Evolutionary conservation across 202 grass and related monocot genomes (phyloP).

Genomic region (Panicum hallii): DNA sequence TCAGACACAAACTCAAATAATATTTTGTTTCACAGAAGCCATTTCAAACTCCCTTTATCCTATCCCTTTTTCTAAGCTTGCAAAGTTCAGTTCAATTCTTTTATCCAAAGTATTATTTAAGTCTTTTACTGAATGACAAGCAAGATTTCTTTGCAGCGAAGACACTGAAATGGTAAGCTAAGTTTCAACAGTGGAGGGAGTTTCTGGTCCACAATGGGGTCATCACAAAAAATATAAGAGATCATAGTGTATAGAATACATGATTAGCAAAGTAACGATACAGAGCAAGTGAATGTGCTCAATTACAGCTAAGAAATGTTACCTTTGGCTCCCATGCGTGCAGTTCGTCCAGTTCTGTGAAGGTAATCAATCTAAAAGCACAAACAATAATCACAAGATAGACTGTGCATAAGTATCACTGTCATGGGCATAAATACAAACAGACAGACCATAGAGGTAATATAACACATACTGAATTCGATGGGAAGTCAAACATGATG

Average conservation of each 20-base stretch:
- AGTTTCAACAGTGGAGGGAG: background rate
- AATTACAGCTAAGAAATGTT: constrained; percentile 17
- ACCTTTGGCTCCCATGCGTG: constrained; percentile 99
- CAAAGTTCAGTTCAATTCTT: background rate
- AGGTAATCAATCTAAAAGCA: constrained; percentile 91
- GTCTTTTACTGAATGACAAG: background rate
- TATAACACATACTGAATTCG: constrained; percentile 73
- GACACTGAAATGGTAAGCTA: background rate
- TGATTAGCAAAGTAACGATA: background rate
- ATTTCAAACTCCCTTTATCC: background rate
- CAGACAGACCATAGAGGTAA: background rate
- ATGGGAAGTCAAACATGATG: constrained; percentile 98
- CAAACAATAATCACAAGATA: constrained; percentile 6
- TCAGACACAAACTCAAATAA: background rate
- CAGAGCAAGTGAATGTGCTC: background rate
- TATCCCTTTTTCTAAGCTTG: background rate
- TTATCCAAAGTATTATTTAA: background rate
- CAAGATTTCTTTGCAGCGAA: constrained; percentile 1
- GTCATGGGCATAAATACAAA: background rate
- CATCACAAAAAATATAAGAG: background rate
- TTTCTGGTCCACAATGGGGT: constrained; percentile 8
- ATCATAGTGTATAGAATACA: background rate
- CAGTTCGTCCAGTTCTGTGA: constrained; percentile 93
- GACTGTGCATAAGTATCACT: constrained; percentile 13
- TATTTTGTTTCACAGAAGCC: background rate